Evolutionary conservation across 176 grass and related monocot species (phyloP).

Genomic region (Musa troglodytarum): DNA sequence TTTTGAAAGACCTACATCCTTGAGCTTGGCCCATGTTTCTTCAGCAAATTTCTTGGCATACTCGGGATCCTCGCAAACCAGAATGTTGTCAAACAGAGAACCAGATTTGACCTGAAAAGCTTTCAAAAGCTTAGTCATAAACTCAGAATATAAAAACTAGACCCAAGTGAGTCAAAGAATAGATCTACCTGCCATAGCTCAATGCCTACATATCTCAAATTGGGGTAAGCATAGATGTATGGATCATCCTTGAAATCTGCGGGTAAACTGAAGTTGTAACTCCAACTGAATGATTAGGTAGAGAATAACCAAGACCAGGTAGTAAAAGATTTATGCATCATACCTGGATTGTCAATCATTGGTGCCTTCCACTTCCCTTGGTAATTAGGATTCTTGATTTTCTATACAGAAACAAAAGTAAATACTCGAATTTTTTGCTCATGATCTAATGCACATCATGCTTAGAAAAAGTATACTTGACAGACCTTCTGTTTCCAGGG

Average conservation of each 20-base stretch:
- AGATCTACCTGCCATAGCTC: constrained; percentile 81
- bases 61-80: constrained; percentile 65
- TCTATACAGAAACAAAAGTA: constrained; percentile 33
- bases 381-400: constrained; percentile 97
- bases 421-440: constrained; percentile 1
- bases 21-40: constrained; percentile 73
- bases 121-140: neutral
- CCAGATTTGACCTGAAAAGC: constrained; percentile 74
- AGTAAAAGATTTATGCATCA: constrained; percentile 1
- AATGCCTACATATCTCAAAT: constrained; percentile 87
- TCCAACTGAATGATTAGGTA: neutral
- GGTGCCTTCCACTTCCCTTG: constrained; percentile 97
- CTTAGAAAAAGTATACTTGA: neutral
- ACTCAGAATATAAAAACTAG: neutral
- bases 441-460: neutral
- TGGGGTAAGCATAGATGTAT: constrained; percentile 64
- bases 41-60: constrained; percentile 72
- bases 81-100: constrained; percentile 80
- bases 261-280: neutral
- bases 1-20: constrained; percentile 40
- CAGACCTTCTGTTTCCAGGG: constrained; percentile 81
- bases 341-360: constrained; percentile 91
- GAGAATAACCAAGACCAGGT: neutral
- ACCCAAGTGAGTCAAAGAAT: neutral
- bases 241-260: constrained; percentile 95